Evolutionary conservation across 1,139 yeast genomes (phyloP).

Genomic region (Petasospora fabianii): DNA sequence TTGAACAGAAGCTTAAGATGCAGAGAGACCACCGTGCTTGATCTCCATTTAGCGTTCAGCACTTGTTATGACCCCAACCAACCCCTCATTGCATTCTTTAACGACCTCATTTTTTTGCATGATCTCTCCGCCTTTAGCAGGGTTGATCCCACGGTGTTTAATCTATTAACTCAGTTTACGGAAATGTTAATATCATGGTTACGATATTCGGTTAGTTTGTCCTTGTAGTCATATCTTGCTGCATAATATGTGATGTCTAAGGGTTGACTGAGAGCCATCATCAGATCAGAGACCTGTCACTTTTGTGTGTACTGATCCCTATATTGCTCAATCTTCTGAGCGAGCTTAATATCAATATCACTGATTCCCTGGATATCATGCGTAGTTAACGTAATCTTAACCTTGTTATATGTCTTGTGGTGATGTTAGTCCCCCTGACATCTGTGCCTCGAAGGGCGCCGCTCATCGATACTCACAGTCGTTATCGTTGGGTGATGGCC

Average conservation of each 20-base stretch:
- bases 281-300: background rate
- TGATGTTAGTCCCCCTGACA: background rate
- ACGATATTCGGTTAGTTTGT: too few species aligned
- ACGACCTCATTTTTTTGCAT: background rate
- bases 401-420: conserved; percentile 58
- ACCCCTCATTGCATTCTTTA: background rate
- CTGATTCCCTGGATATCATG: conserved; percentile 64
- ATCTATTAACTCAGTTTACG: too few species aligned
- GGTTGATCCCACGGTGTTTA: too few species aligned
- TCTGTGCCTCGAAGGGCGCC: background rate
- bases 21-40: conserved; percentile 20
- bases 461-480: conserved; percentile 30
- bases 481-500: conserved; percentile 75
- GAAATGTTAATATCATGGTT: too few species aligned
- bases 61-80: background rate
- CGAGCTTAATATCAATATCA: conserved; percentile 57
- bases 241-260: background rate
- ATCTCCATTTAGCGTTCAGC: background rate
- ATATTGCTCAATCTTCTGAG: conserved; percentile 45
- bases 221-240: too few species aligned
- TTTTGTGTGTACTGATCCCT: conserved; percentile 1
- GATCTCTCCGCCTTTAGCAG: too few species aligned
- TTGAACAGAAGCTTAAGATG: conserved; percentile 24
- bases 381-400: conserved; percentile 56
- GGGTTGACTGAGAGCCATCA: background rate